Conservation (phyloP, 352 stramenopile species). For the Phytopythium helicoides region DNA sequence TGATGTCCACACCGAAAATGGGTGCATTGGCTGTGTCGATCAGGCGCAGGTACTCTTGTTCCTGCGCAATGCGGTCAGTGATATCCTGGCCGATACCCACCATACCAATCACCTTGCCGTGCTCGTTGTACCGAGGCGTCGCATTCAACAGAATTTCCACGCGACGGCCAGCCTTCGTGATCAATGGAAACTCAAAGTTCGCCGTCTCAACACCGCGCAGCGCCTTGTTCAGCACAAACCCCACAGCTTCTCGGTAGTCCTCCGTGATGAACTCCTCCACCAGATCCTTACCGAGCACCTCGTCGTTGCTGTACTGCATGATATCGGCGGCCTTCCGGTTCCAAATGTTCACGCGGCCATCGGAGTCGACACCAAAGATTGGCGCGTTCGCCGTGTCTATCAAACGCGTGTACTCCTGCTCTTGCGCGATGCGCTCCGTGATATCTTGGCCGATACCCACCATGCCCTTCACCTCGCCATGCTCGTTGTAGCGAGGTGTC, state of each 20-base stretch:
- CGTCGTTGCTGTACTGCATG: constrained; percentile 59
- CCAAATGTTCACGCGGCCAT: constrained; percentile 87
- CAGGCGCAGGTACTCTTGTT: constrained; percentile 66
- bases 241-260: constrained; percentile 47
- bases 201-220: constrained; percentile 25
- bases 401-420: constrained; percentile 78
- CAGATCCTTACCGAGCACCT: constrained; percentile 60
- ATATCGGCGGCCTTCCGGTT: constrained; percentile 90
- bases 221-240: constrained; percentile 33
- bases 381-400: constrained; percentile 84
- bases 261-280: constrained; percentile 61
- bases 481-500: constrained; percentile 58
- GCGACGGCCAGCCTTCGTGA: constrained; percentile 59
- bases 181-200: constrained; percentile 79
- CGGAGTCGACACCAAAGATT: constrained; percentile 80
- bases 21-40: constrained; percentile 70
- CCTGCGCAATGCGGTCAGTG: constrained; percentile 69
- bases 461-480: constrained; percentile 61
- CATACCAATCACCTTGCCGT: constrained; percentile 82
- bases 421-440: constrained; percentile 72
- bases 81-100: constrained; percentile 87
- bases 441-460: constrained; percentile 84
- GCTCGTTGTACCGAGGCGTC: constrained; percentile 61
- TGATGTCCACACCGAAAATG: constrained; percentile 77
- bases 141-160: constrained; percentile 80